Conservation (phyloP, 148 eudicot genomes). For the Vaccinium darrowii region DNA sequence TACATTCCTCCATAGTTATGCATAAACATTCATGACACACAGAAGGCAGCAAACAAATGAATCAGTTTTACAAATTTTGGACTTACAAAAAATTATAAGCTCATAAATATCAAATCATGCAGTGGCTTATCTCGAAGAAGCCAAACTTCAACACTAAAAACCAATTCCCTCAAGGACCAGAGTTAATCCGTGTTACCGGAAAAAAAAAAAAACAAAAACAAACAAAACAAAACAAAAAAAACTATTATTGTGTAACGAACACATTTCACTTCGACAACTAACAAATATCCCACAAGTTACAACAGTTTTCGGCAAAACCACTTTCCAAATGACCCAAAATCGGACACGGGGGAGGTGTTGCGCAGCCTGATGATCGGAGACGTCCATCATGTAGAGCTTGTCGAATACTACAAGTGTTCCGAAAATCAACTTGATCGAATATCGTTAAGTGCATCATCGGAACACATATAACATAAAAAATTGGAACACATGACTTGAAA, state of each 20-base stretch:
- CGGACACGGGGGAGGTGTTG: too few species aligned
- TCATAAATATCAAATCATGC: neutral
- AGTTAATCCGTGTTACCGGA: neutral
- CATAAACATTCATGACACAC: neutral
- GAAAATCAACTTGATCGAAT: too few species aligned
- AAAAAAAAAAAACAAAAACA: too few species aligned
- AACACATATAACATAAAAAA: too few species aligned
- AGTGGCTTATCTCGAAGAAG: neutral
- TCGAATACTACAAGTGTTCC: too few species aligned
- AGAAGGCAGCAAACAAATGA: neutral
- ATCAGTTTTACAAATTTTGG: neutral
- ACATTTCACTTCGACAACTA: neutral
- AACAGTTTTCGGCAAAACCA: neutral
- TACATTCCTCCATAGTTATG: neutral
- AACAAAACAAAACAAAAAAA: too few species aligned
- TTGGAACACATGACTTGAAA: too few species aligned
- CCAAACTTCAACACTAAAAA: neutral
- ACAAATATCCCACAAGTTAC: neutral
- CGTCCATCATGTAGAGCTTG: too few species aligned
- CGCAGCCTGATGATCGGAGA: too few species aligned
- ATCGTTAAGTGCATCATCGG: too few species aligned
- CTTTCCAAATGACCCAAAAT: neutral
- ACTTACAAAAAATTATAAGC: neutral
- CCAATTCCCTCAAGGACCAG: neutral
- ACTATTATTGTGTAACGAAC: neutral